A percentile compares a stretch with the other conserved stretches of the same genome.
These are phyloP conservation scores for Pouteria glomerata DNA, from an alignment of 148 eudicot genomes.

Conservation along the genomic window DNA sequence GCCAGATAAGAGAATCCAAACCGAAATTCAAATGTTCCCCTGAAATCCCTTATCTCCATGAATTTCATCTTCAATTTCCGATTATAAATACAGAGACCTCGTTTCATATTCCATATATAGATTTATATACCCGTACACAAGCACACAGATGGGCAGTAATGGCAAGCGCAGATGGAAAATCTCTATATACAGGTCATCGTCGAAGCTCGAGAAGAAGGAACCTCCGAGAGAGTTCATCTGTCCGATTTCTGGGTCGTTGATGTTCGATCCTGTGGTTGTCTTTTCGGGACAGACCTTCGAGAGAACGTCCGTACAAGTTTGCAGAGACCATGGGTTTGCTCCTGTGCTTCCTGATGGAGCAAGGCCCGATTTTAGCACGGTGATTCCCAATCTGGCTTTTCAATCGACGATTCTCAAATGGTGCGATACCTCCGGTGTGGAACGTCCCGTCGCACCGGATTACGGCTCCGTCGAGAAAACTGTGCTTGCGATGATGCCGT, in stretches of 20 bases:
- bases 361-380: slow-evolving; percentile 38
- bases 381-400: slow-evolving; percentile 61
- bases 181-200: slow-evolving; percentile 19
- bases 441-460: slow-evolving; percentile 29
- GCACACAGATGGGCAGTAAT: slow-evolving; percentile 20
- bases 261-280: slow-evolving; percentile 70
- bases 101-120: not conserved
- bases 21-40: not conserved
- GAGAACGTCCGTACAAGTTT: slow-evolving; percentile 49
- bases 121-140: not conserved
- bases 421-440: slow-evolving; percentile 41
- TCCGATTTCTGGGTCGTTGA: slow-evolving; percentile 50
- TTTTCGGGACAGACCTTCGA: slow-evolving; percentile 82
- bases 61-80: not conserved
- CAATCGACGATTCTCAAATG: slow-evolving; percentile 57
- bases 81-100: not conserved
- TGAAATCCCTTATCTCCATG: not conserved
- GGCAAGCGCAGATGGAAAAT: slow-evolving; percentile 36
- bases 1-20: not conserved
- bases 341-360: slow-evolving; percentile 55
- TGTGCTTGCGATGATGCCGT: slow-evolving; percentile 19
- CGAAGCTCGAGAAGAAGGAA: slow-evolving; percentile 8
- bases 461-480: slow-evolving; percentile 27
- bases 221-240: slow-evolving; percentile 73
- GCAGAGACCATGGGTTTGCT: slow-evolving; percentile 31